Conservation (phyloP, 2,329 filamentous ascomycete species). For the Leptosphaerulina australis region DNA sequence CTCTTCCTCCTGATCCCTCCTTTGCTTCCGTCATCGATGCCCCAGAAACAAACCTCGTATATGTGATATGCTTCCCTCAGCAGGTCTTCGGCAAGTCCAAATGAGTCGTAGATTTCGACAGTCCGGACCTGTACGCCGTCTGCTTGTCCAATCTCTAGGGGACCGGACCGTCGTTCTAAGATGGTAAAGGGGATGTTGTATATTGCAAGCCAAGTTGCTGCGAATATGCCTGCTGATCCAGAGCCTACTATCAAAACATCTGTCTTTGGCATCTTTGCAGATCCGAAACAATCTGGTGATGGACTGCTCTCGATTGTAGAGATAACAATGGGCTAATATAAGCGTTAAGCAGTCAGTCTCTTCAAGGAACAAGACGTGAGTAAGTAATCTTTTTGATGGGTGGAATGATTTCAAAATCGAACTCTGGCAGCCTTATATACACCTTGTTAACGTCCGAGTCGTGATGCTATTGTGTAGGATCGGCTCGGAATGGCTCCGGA, state of each 20-base stretch:
- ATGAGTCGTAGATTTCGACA: conserved; percentile 74
- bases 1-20: conserved; percentile 52
- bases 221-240: conserved; percentile 67
- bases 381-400: no score
- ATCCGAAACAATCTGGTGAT: no score
- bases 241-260: conserved; percentile 67
- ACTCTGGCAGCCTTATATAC: neutral
- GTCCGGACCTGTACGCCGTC: conserved; percentile 70
- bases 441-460: neutral
- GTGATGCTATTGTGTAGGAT: conserved; percentile 10
- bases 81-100: conserved; percentile 67
- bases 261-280: conserved; percentile 34
- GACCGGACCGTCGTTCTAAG: conserved; percentile 62
- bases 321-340: neutral
- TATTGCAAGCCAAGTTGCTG: conserved; percentile 65
- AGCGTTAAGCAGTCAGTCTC: no score
- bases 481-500: conserved; percentile 1
- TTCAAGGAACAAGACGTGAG: neutral
- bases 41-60: conserved; percentile 64
- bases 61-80: conserved; percentile 71
- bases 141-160: conserved; percentile 65
- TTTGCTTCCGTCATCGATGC: conserved; percentile 29
- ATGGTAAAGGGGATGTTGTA: conserved; percentile 63
- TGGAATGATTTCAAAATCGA: neutral
- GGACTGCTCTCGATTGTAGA: neutral